Evolutionary conservation across 1,284 basidiomycete species (phyloP), one percentile per base, ranked within the genome.

Genomic region (Naganishia cerealis): DNA sequence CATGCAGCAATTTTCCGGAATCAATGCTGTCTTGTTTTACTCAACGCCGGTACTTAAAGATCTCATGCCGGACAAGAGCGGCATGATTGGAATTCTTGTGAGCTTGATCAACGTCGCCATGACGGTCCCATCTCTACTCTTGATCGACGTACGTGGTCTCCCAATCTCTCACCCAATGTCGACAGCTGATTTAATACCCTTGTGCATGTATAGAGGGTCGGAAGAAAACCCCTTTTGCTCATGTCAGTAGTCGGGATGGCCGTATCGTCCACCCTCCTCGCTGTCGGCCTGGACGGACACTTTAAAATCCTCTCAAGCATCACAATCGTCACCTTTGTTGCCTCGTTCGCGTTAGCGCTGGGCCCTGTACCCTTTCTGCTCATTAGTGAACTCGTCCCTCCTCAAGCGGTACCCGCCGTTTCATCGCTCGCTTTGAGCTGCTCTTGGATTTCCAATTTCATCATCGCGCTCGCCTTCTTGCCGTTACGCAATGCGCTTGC

Each of bases 311-410:
- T 93, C 10, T 87, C 90, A 9, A 92, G 90, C 65, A 75, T 91
- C 29, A 86, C 90, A 4, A 92, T 96, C 72, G 80, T 92, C 56
- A 83, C 86, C 1, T 94, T 96, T 77, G 88, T 96, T 42, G 91
- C 88, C 76, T 90, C 90, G 0, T 97, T 95, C 77, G 90, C 91
- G 0, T 82, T 91, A 46, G 94, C 94, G 0, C 83, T 96, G n/a
- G 94, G 94, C 0, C 93, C 94, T 0, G 82, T 96, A 42, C 94
- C 94, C 0, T 96, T 94, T 77, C 87, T 97, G 52, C 89, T 96
- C 79, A 88, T 95, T 39, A 88, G 92, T n/a, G 94, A 97, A 76
- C 86, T 96, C 29, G 88, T 93, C 0, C 94, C 94, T 1, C 79
- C 84, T 55, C 72, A 92, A 89, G 90, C 91, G 46, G 89, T 92